Base-by-base conservation (phyloP, 176 grass and related monocot genomes). In the Oryza glaberrima region DNA sequence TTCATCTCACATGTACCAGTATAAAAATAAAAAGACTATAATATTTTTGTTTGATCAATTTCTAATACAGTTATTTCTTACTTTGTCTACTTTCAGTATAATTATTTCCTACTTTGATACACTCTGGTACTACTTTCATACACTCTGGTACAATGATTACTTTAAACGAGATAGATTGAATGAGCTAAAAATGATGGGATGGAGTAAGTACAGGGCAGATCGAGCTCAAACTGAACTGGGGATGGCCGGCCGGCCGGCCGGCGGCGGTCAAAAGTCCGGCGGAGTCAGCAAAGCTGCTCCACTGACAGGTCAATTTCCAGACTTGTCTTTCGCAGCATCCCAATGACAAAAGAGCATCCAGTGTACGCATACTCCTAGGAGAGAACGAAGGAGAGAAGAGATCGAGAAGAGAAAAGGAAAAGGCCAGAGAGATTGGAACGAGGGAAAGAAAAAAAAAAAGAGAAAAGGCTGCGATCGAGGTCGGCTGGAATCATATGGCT, bases 241-340 rank as follows among this genome's bases (percentile, higher is more conserved):
- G 28, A 40, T 7, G 38, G 41, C 6, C 6, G 41, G 41, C 41
- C 43, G 70, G n/a, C 7, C 1, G 56, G 56, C 19, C 15, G 45
- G n/a, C 3, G 38, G 23, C 77, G 41, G 64, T 69, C 64, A 51
- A 80, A 69, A 20, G 58, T 63, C 58, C 58, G 58, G 32, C 17
- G 44, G 11, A 20, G 15, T 80, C 65, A 13, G 45, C 44, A 28
- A 60, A 25, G 80, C 60, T 12, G 79, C 26, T 49, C 58, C 56
- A 2, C 38, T 79, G 80, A 72, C 60, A 84, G 72, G 82, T 76
- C 82, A 84, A 84, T 76, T 67, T 47, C 9, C 51, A 41, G 40
- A 74, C 38, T 22, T 14, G 66, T 64, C 81, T 83, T 67, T 83
- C 6, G 83, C 65, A 35, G 83, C 74, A 85, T 85, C 75, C 83